Conservation (phyloP, 192 early-diverging fungal genomes). For the Dispira simplex region DNA sequence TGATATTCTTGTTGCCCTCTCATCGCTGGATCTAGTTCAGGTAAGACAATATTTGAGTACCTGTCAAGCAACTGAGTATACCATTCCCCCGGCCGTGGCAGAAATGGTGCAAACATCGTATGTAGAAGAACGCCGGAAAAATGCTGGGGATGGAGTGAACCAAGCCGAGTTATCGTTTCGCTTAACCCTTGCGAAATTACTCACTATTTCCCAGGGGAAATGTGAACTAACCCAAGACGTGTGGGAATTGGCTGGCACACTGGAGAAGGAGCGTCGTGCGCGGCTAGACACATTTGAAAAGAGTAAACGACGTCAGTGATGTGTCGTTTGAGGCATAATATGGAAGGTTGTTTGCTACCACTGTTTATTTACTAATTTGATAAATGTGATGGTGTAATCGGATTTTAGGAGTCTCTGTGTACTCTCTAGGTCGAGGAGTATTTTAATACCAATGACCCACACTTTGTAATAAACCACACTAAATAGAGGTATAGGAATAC, state of each 20-base stretch:
- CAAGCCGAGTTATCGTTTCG: background rate
- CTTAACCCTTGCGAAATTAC: slow-evolving; percentile 4
- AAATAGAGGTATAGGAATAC: too few relatives aligned
- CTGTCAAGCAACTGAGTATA: slow-evolving; percentile 2
- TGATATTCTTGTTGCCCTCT: too few relatives aligned
- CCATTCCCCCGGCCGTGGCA: slow-evolving; percentile 5
- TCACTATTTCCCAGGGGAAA: background rate
- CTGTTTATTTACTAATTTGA: too few relatives aligned
- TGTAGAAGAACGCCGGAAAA: slow-evolving; percentile 6
- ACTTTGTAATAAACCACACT: too few relatives aligned
- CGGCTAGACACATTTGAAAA: too few relatives aligned
- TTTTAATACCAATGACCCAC: too few relatives aligned
- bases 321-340: too few relatives aligned
- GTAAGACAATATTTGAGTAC: background rate
- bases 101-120: slow-evolving; percentile 1
- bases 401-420: too few relatives aligned
- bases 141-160: background rate
- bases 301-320: too few relatives aligned
- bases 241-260: background rate
- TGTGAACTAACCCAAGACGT: background rate
- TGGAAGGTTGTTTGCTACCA: too few relatives aligned
- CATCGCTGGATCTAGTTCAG: background rate
- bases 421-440: too few relatives aligned
- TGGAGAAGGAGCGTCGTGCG: background rate
- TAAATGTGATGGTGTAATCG: too few relatives aligned